Evolutionary conservation across 164 flowering plant species (phyloP).

Genomic region (Buxus sempervirens): DNA sequence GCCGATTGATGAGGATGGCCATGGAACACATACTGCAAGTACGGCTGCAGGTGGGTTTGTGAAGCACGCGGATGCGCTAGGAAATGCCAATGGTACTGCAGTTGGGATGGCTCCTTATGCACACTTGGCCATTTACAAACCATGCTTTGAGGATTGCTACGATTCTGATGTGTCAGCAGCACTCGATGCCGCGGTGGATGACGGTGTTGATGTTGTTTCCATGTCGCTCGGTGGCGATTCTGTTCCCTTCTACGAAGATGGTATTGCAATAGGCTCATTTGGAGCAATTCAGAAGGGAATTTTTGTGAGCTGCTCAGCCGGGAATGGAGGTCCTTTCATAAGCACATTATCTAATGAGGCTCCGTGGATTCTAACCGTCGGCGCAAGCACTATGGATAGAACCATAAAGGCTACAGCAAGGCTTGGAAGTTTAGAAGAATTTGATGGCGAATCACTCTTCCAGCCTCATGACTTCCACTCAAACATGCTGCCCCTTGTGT

Average conservation of each 20-base stretch:
- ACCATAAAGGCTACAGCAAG: conserved; percentile 44
- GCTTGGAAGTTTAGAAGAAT: conserved; percentile 65
- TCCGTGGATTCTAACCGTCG: conserved; percentile 88
- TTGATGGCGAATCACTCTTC: too few species aligned
- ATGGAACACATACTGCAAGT: conserved; percentile 90
- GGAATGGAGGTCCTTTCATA: conserved; percentile 95
- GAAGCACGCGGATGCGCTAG: conserved; percentile 62
- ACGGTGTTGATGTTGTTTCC: conserved; percentile 76
- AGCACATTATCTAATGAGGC: too few species aligned
- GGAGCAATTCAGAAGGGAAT: conserved; percentile 93
- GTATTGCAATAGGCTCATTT: conserved; percentile 64
- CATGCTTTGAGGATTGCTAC: conserved; percentile 81
- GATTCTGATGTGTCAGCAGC: conserved; percentile 85
- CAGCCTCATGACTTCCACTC: too few species aligned
- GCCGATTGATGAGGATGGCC: conserved; percentile 90
- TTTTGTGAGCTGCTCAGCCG: conserved; percentile 85
- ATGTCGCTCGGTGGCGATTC: conserved; percentile 81
- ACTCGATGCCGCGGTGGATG: conserved; percentile 77
- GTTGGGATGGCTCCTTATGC: conserved; percentile 82
- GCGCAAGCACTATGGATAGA: conserved; percentile 94
- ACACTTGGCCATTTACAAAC: conserved; percentile 75
- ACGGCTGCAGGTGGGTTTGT: conserved; percentile 80
- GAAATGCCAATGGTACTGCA: conserved; percentile 78
- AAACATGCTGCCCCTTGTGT: too few species aligned
- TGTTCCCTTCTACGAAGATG: conserved; percentile 56